A percentile compares a stretch with the other conserved stretches of the same genome.
Conservation (phyloP, 768 basidiomycete genomes). For the Lanmaoa rubissima region DNA sequence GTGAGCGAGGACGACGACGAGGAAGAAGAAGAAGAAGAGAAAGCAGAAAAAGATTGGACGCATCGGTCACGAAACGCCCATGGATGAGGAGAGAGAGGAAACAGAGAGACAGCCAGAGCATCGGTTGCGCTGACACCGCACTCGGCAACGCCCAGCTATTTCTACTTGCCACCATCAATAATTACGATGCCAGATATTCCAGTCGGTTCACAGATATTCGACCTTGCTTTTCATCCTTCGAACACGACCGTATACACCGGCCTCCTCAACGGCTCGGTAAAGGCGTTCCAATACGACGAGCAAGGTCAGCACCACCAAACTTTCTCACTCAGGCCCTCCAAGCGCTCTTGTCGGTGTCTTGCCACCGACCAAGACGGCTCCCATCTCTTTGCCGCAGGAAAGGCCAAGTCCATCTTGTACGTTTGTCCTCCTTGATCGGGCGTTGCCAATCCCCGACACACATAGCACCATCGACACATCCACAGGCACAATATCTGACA, state of each 20-base stretch:
- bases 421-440: constrained; percentile 30
- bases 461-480: constrained; percentile 64
- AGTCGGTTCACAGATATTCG: constrained; percentile 80
- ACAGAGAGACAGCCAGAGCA: not conserved
- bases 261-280: constrained; percentile 80
- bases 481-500: constrained; percentile 50
- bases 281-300: constrained; percentile 77
- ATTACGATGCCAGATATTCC: constrained; percentile 57
- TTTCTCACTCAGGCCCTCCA: constrained; percentile 73
- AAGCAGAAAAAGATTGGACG: constrained; percentile 24
- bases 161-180: not conserved
- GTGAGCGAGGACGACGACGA: constrained; percentile 33
- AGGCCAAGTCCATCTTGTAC: constrained; percentile 76
- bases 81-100: constrained; percentile 14
- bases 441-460: constrained; percentile 13
- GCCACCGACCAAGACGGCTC: constrained; percentile 65
- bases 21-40: constrained; percentile 24
- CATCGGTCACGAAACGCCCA: constrained; percentile 37
- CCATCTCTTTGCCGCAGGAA: constrained; percentile 75
- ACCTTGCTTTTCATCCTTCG: constrained; percentile 83
- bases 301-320: constrained; percentile 53
- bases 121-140: not conserved
- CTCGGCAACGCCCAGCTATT: constrained; percentile 1
- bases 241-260: constrained; percentile 69
- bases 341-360: constrained; percentile 79